Base-by-base conservation (phyloP, 2,329 filamentous ascomycete genomes). In the Emergomyces africanus region DNA sequence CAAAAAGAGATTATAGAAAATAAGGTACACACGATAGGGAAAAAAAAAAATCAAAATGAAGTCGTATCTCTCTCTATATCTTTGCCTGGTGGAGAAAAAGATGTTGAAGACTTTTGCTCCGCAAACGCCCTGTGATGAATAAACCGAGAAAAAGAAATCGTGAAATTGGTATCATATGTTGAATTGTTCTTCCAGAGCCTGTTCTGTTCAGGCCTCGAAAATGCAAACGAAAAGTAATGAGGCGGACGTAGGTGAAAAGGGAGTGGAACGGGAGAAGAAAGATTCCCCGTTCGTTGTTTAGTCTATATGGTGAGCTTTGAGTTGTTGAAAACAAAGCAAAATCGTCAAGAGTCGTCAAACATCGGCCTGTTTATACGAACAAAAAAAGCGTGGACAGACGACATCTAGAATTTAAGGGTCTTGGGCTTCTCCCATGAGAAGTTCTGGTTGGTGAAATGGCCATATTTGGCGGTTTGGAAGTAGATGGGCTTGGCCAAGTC, bases 361-460 rank as follows among this genome's bases (percentile, higher is more conserved):
- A 59, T 59, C 57, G 58, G 54, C 59, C 57, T 56, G 59, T 62
- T 63, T 59, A 35, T 48, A 48, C 23, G 44, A 48, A 23, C 25
- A 48, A 25, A 23, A 48, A 60, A 56, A 28, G 9, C 12, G 54
- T 15, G 2, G 53, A 49, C 54, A 48, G 64, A 62, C 63, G 57
- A 60, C 66, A 69, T 75, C 84, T 96, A 97, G 78, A 89, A 87
- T 79, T 88, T 91, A 72, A 99, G 89, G 68, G 81, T 70, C 89
- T 96, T 96, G 72, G 94, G 92, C 85, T 97, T 84, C 86, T 99
- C 94, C 94, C 94, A 99, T 78, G 81, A 85, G 84, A 99, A 99
- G 77, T 77, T 81, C 84, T 96, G 94, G 88, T 96, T 94, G 78
- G 90, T 95, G 79, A 99, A 99, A 85, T 99, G 94, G 70, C 94